Conservation (phyloP, 306 rosid genomes). For the Prunus davidiana region DNA sequence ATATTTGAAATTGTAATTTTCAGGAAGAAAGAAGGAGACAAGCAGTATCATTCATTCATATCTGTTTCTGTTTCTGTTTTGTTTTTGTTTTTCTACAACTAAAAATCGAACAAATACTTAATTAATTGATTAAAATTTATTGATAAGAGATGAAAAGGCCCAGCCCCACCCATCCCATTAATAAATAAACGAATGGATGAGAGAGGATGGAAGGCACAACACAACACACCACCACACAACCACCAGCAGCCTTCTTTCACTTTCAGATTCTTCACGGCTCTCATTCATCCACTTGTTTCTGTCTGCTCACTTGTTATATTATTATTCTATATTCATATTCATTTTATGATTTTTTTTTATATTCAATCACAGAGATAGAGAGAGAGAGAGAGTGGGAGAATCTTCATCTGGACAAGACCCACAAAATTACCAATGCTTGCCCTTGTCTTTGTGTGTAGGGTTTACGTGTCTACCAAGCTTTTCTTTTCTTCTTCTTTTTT, state of each 20-base stretch:
- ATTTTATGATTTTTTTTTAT: background rate
- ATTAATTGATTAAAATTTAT: background rate
- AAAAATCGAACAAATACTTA: too few relatives aligned
- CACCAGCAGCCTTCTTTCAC: too few relatives aligned
- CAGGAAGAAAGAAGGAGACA: too few relatives aligned
- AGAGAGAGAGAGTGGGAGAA: background rate
- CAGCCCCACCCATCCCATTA: background rate
- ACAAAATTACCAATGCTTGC: background rate
- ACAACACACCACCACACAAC: too few relatives aligned
- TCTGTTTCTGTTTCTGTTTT: background rate
- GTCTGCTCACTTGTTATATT: background rate
- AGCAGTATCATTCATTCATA: background rate
- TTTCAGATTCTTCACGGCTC: slow-evolving; percentile 13
- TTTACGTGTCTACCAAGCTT: slow-evolving; percentile 29
- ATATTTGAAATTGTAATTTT: too few relatives aligned
- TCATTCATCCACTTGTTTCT: slow-evolving; percentile 3
- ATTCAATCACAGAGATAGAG: background rate
- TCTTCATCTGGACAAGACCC: too few relatives aligned
- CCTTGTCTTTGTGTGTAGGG: slow-evolving; percentile 6
- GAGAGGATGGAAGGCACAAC: background rate
- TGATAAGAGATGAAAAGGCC: background rate
- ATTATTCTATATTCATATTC: background rate
- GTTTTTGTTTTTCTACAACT: too few relatives aligned
- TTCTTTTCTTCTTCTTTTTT: background rate
- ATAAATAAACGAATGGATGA: background rate